phyloP scores from a whole-genome alignment of 192 early-diverging fungal species.

The Backusella mclennaniae region DNA sequence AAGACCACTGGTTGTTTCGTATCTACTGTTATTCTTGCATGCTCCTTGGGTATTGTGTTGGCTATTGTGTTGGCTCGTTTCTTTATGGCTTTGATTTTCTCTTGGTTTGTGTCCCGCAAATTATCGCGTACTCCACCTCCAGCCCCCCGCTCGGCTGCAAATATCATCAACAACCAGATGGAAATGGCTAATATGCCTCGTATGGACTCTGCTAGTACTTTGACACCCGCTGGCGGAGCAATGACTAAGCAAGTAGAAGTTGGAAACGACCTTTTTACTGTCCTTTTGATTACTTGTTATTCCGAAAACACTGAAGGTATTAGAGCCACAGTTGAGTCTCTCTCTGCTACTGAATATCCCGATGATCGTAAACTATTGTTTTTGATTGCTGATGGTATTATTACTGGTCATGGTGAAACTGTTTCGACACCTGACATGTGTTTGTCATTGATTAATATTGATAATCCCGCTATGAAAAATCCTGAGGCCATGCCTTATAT shows the following conservation, averaged over 20 bases:
- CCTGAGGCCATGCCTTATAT: conserved; percentile 73
- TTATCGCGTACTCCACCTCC: conserved; percentile 33
- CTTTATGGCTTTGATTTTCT: conserved; percentile 74
- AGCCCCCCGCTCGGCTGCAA: conserved; percentile 7
- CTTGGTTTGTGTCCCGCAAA: conserved; percentile 70
- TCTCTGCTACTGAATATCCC: conserved; percentile 81
- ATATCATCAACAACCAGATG: background rate
- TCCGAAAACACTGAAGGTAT: conserved; percentile 86
- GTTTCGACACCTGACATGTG: conserved; percentile 81
- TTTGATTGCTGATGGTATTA: conserved; percentile 90
- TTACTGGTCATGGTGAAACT: conserved; percentile 81
- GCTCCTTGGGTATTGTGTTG: conserved; percentile 59
- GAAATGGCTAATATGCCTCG: conserved; percentile 8
- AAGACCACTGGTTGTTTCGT: conserved; percentile 74
- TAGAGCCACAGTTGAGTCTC: conserved; percentile 81
- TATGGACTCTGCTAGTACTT: conserved; percentile 8
- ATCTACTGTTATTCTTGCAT: conserved; percentile 56
- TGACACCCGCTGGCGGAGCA: background rate
- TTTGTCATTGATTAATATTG: conserved; percentile 70
- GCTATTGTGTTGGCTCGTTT: conserved; percentile 64
- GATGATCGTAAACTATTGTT: conserved; percentile 84
- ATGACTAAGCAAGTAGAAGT: conserved; percentile 38
- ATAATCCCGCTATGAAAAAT: conserved; percentile 51
- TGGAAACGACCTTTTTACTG: conserved; percentile 69
- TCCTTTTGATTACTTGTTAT: conserved; percentile 91